Evolutionary conservation across 2,329 filamentous ascomycete species (phyloP), one percentile per base, ranked within the genome.

Genomic region (Ciborinia camelliae): DNA sequence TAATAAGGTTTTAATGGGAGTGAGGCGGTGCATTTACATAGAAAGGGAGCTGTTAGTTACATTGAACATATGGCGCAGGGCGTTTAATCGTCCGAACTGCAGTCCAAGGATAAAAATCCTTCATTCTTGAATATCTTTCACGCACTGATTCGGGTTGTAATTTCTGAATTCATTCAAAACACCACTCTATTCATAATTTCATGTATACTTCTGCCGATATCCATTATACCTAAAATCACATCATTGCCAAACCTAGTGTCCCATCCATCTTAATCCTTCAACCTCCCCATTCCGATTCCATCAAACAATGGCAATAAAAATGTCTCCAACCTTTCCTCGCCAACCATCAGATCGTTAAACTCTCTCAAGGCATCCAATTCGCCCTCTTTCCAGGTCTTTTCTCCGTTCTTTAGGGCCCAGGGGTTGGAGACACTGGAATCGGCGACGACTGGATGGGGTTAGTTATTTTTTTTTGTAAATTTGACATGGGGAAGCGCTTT

Each of bases 351-450:
- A 47, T 75, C 72, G 66, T 79, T 79, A 63, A 79, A 79, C 45
- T 69, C 62, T 48, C 75, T 86, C 83, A 3, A 87, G 78, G 68
- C 88, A 88, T 30, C 79, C 79, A 1, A 84, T 84, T 4, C 83
- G 80, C 48, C 63, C 73, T 72, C 71, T 73, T 70, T 65, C 70
- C 69, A 64, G 35, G 37, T 65, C 35, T 37, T 61, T 48, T 61
- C 57, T 43, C 60, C 59, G 32, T 64, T 64, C 59, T 64, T 68
- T 68, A 62, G 15, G 50, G 20, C n/a, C 69, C 63, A 64, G 30
- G 77, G 77, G 64, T 79, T 79, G 7, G 68, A 67, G 5, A 68
- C 54, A 28, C 71, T 73, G 10, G 65, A 52, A 41, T 81, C 77
- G 47, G 80, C 82, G 4, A 85, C 80, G 15, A 82, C 32, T 39